phyloP scores from a whole-genome alignment of 2,329 filamentous ascomycete species.

The Aspergillus terreus region DNA sequence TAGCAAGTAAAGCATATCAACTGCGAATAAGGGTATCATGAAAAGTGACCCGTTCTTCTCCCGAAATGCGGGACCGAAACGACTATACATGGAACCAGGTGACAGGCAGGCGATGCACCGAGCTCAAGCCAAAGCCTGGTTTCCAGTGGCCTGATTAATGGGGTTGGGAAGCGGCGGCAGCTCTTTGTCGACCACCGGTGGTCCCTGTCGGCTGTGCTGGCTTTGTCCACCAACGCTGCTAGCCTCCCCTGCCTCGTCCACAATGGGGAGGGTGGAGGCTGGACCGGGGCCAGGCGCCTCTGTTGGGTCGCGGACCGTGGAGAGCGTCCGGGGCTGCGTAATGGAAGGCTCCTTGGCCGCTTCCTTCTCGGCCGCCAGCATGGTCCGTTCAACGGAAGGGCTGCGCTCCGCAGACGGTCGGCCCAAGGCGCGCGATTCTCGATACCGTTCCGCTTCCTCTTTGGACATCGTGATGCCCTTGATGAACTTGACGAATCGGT shows the following conservation, averaged over 20 bases:
- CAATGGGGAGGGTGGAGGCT: conserved; percentile 68
- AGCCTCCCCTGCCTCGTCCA: conserved; percentile 83
- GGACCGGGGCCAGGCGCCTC: conserved; percentile 52
- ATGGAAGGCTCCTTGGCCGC: conserved; percentile 59
- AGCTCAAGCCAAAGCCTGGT: conserved; percentile 18
- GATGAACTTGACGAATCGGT: conserved; percentile 91
- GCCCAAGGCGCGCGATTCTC: conserved; percentile 26
- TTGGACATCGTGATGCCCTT: conserved; percentile 83
- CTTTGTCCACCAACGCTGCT: conserved; percentile 62
- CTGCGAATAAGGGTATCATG: conserved; percentile 20
- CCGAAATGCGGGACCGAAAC: background rate
- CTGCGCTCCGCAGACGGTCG: conserved; percentile 28
- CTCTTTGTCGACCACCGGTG: conserved; percentile 27
- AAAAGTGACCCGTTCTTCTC: conserved; percentile 11
- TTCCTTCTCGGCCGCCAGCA: conserved; percentile 59
- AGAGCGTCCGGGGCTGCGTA: conserved; percentile 60
- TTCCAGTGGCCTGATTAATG: conserved; percentile 14
- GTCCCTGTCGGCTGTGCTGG: conserved; percentile 44
- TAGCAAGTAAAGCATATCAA: conserved; percentile 13
- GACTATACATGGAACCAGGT: background rate
- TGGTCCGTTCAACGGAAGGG: conserved; percentile 50
- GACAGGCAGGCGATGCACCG: background rate
- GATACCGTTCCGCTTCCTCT: conserved; percentile 67
- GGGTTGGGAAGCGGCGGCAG: conserved; percentile 24
- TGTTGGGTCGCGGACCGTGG: conserved; percentile 55